Base-by-base conservation (phyloP, 164 flowering plant genomes). In the Dillenia suffruticosa region DNA sequence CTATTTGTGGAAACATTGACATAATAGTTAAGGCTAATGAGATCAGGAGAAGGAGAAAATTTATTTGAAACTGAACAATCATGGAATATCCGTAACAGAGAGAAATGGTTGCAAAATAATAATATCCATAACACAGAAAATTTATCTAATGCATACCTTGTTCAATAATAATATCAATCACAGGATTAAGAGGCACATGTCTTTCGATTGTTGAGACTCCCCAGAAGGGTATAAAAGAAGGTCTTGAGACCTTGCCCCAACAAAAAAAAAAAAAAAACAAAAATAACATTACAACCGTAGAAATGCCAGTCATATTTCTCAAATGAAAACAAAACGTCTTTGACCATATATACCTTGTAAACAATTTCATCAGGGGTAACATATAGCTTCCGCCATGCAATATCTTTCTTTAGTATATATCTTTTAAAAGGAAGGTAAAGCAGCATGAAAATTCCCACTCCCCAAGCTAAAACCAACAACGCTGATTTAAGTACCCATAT, bases 391-490 rank as follows among this genome's bases (percentile, higher is more conserved):
- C 92, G 81, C 0, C 92, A 86, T 12, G 69, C 69, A 45, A 89
- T 70, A 78, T 89, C 90, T 71, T 78, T 83, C 19, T 55, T 73
- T 67, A 87, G 73, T 47, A 87, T 77, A 70, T 81, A 84, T 80
- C 96, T 85, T 73, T 68, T 76, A 46, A 69, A 50, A 45, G 96
- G 96, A 16, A 89, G 72, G 68, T 82, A 89, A 17, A 89, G 71
- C 69, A 89, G 76, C 92, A 89, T 82, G 53, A 89, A 13, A 56
- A 84, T 51, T 52, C 92, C 96, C 22, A 89, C 62, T 54, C 92
- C 92, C 92, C 96, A 89, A 45, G 96, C 92, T 77, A 87, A 75
- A 68, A 87, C 82, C 59, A 89, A 76, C 67, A 87, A 60, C 52
- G 84, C 51, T 2, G 96, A 87, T 68, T 87, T 85, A 6, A 80